phyloP scores from a whole-genome alignment of 1,284 basidiomycete genomes.

The Blastosporella zonata region DNA sequence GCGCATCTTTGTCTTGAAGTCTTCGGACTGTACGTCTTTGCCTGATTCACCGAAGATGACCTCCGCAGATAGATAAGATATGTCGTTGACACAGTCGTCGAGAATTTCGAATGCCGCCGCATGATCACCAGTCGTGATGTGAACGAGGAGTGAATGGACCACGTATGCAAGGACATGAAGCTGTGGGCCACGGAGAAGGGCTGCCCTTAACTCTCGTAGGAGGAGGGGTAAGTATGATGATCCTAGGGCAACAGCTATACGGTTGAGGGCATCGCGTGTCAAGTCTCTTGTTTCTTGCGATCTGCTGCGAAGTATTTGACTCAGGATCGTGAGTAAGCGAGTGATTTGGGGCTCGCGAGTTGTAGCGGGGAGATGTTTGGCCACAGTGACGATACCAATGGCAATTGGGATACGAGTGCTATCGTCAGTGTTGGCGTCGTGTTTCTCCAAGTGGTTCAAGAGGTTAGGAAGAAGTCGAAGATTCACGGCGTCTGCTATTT shows the following conservation, averaged over 20 bases:
- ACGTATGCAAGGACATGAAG: constrained; percentile 90
- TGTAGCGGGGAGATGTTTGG: constrained; percentile 74
- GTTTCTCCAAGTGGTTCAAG: constrained; percentile 76
- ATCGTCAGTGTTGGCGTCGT: constrained; percentile 82
- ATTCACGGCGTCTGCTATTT: constrained; percentile 78
- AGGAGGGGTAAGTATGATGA: constrained; percentile 72
- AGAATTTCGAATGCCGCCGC: constrained; percentile 55
- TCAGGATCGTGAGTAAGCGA: constrained; percentile 80
- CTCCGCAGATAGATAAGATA: constrained; percentile 83
- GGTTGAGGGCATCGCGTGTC: constrained; percentile 80
- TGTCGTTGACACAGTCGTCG: constrained; percentile 76
- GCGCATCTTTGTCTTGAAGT: constrained; percentile 92
- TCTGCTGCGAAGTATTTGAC: constrained; percentile 87
- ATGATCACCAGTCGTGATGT: constrained; percentile 68
- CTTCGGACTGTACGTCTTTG: constrained; percentile 86
- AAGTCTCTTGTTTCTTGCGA: constrained; percentile 94
- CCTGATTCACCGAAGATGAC: constrained; percentile 95
- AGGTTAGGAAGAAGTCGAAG: constrained; percentile 73
- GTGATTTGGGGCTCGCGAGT: constrained; percentile 73
- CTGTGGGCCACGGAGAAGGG: constrained; percentile 89
- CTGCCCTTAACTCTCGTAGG: constrained; percentile 79
- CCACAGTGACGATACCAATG: constrained; percentile 85
- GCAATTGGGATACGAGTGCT: constrained; percentile 85
- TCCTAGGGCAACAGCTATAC: constrained; percentile 78
- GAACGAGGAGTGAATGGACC: constrained; percentile 79